Conservation (phyloP, 2,329 filamentous ascomycete species). For the Alternaria triticimaculans region DNA sequence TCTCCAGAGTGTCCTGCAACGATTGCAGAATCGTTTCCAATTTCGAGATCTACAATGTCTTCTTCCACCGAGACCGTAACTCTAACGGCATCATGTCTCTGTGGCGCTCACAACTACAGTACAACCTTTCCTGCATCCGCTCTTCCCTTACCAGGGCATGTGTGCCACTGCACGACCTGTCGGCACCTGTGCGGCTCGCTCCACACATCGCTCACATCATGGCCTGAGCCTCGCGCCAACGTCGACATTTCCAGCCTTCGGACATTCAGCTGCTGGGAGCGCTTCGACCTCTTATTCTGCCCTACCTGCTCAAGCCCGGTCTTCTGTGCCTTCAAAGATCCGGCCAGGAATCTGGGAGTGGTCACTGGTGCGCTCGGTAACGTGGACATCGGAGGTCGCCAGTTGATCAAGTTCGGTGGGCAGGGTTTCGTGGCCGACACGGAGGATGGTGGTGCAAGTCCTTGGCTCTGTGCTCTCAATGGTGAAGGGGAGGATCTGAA, state of each 20-base stretch:
- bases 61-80: conserved; percentile 20
- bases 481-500: conserved; percentile 35
- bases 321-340: conserved; percentile 49
- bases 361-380: conserved; percentile 52
- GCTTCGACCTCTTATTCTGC: conserved; percentile 52
- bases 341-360: conserved; percentile 35
- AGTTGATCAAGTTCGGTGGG: conserved; percentile 37
- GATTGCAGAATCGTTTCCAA: neutral
- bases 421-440: conserved; percentile 61
- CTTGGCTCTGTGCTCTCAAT: conserved; percentile 54
- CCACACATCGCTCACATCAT: conserved; percentile 47
- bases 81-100: conserved; percentile 55
- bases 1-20: neutral
- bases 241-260: conserved; percentile 41
- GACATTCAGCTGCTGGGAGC: conserved; percentile 48
- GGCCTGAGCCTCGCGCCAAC: conserved; percentile 47
- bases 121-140: conserved; percentile 38
- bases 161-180: conserved; percentile 61
- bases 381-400: conserved; percentile 15
- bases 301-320: conserved; percentile 53
- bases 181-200: conserved; percentile 55
- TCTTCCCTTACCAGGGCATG: conserved; percentile 52
- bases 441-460: conserved; percentile 58
- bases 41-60: neutral
- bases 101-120: conserved; percentile 53